phyloP scores from a whole-genome alignment of 306 rosid species.

The Corylus avellana region DNA sequence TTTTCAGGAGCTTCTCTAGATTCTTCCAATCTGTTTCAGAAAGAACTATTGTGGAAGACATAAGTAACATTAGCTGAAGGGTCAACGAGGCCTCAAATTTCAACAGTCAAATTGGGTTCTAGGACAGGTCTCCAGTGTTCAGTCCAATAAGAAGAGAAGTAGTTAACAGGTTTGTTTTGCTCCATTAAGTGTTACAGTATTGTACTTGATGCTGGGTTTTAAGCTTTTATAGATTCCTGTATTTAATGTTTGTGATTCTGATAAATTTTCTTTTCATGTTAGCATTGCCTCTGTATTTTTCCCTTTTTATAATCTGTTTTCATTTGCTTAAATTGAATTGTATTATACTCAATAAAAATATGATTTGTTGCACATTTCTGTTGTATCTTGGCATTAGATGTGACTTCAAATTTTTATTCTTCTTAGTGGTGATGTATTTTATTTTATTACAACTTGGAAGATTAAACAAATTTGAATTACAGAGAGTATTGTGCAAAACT shows the following conservation, averaged over 20 bases:
- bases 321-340: not conserved
- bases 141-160: not conserved
- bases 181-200: not conserved
- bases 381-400: not conserved
- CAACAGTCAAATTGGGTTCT: not conserved
- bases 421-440: not conserved
- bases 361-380: not conserved
- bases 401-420: not conserved
- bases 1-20: not conserved
- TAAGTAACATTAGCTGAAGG: not conserved
- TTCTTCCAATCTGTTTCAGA: not conserved
- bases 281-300: too few relatives aligned
- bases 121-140: not conserved
- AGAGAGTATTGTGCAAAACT: too few relatives aligned
- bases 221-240: not conserved
- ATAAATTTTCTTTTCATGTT: too few relatives aligned
- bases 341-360: too few relatives aligned
- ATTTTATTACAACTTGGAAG: not conserved
- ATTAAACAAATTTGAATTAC: not conserved
- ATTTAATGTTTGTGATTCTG: not conserved
- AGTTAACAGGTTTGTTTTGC: not conserved
- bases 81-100: not conserved
- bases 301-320: not conserved
- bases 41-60: not conserved
- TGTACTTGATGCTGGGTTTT: not conserved